Evolutionary conservation across 2,329 filamentous ascomycete species (phyloP).

Genomic region (Trichophyton simii): DNA sequence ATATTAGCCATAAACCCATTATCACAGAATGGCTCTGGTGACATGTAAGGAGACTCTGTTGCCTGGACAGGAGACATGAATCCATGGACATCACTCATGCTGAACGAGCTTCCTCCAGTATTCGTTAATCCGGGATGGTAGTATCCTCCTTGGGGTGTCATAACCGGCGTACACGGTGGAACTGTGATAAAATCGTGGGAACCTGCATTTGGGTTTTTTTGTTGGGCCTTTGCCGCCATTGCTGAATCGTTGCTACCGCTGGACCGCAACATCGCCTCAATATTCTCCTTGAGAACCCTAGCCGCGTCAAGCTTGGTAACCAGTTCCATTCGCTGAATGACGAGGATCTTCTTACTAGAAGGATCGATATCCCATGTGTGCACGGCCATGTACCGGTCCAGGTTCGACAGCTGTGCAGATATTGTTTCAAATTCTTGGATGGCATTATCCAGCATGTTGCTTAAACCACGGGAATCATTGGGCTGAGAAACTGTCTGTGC

Average conservation of each 20-base stretch:
- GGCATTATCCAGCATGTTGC: conserved; percentile 21
- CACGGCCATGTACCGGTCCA: conserved; percentile 30
- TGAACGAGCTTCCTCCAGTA: background rate
- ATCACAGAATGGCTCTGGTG: background rate
- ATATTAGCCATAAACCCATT: background rate
- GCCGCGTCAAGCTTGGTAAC: conserved; percentile 27
- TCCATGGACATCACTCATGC: background rate
- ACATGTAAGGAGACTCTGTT: background rate
- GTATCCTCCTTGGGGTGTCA: background rate
- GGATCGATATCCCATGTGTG: conserved; percentile 27
- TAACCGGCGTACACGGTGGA: background rate
- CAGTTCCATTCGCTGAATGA: conserved; percentile 26
- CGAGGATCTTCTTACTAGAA: conserved; percentile 23
- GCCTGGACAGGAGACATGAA: background rate
- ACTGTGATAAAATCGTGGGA: background rate
- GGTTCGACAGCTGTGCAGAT: conserved; percentile 22
- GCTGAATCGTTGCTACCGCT: conserved; percentile 8
- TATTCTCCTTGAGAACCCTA: conserved; percentile 26
- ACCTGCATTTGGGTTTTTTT: background rate
- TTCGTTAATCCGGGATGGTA: background rate
- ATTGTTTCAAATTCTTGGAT: conserved; percentile 21
- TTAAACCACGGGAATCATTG: conserved; percentile 1
- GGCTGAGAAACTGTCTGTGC: background rate
- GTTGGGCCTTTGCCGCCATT: background rate
- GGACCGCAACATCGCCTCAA: conserved; percentile 18